Evolutionary conservation across 2,329 filamentous ascomycete genomes (phyloP).

Genomic region (Decorospora gaudefroyi): DNA sequence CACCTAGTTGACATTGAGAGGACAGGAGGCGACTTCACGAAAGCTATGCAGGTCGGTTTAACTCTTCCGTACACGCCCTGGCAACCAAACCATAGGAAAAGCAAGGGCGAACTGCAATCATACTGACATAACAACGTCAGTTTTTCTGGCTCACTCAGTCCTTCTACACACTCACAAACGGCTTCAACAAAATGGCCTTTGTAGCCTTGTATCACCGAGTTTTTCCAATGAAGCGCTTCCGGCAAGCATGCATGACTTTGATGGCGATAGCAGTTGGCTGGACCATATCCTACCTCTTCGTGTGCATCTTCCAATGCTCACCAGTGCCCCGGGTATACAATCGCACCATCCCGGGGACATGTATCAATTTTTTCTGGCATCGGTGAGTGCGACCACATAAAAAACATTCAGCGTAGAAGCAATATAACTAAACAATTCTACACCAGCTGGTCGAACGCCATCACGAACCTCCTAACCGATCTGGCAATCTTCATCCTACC

Average conservation of each 20-base stretch:
- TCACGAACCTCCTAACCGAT: slow-evolving; percentile 28
- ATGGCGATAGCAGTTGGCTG: slow-evolving; percentile 22
- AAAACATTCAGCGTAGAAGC: background rate
- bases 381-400: no score
- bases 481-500: slow-evolving; percentile 30
- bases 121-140: slow-evolving; percentile 10
- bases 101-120: no score
- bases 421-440: background rate
- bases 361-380: slow-evolving; percentile 28
- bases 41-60: slow-evolving; percentile 25
- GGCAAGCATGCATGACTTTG: slow-evolving; percentile 20
- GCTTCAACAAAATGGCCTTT: slow-evolving; percentile 36
- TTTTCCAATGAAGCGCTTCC: slow-evolving; percentile 26
- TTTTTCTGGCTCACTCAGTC: slow-evolving; percentile 31
- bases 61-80: no score
- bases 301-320: slow-evolving; percentile 30
- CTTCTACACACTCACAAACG: slow-evolving; percentile 33
- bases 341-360: slow-evolving; percentile 22
- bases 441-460: slow-evolving; percentile 27
- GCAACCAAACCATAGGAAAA: no score
- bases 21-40: slow-evolving; percentile 22
- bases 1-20: slow-evolving; percentile 21
- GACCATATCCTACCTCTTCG: slow-evolving; percentile 25
- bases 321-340: slow-evolving; percentile 23
- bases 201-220: slow-evolving; percentile 33